phyloP scores from a whole-genome alignment of 2,329 filamentous ascomycete species.

The Trichoderma asperellum region DNA sequence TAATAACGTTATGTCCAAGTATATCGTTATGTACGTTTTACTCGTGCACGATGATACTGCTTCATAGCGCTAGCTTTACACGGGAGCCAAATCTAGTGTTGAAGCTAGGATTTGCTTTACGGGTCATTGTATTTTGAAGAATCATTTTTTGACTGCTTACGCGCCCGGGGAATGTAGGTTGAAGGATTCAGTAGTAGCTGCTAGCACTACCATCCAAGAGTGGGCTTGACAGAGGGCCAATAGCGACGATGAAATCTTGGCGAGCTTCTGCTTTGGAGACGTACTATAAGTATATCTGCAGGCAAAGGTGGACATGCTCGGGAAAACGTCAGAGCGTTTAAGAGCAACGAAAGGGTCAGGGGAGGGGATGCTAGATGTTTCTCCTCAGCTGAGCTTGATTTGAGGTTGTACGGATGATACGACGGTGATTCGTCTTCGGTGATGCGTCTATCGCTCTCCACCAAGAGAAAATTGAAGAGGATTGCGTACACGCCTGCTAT shows the following conservation, averaged over 20 bases:
- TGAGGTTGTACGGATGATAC: neutral
- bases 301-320: neutral
- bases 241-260: neutral
- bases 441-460: neutral
- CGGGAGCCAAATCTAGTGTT: conserved; percentile 11
- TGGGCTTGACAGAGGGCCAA: conserved; percentile 3
- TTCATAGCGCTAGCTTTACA: neutral
- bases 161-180: conserved; percentile 17
- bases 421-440: conserved; percentile 5
- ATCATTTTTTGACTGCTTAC: conserved; percentile 22
- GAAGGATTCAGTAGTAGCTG: conserved; percentile 5
- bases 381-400: conserved; percentile 20
- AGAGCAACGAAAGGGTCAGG: neutral
- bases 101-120: neutral
- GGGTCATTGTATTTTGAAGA: neutral
- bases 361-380: neutral
- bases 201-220: neutral
- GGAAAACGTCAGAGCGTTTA: neutral
- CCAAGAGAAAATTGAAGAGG: neutral
- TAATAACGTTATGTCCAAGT: neutral
- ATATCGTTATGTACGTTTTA: neutral
- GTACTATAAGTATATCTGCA: neutral
- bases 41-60: neutral
- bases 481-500: neutral
- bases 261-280: neutral